Evolutionary conservation across 1,139 yeast genomes (phyloP).

Genomic region (Pichia sp.): DNA sequence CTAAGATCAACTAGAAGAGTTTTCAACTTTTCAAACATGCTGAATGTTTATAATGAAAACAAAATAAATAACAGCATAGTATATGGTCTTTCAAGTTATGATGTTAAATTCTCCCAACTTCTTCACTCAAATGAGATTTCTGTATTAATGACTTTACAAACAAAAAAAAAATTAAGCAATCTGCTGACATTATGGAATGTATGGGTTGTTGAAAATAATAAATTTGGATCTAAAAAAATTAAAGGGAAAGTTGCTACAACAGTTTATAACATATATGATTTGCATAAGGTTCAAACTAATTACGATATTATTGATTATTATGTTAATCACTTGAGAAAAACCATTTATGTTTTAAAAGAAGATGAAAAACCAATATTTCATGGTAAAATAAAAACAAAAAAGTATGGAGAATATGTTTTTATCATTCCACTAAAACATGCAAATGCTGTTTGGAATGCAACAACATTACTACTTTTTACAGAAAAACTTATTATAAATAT

Average conservation of each 20-base stretch:
- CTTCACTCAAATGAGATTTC: neutral
- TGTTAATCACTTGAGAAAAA: neutral
- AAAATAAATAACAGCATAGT: neutral
- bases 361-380: constrained; percentile 9
- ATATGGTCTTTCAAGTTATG: neutral
- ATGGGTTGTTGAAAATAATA: constrained; percentile 1
- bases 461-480: constrained; percentile 1
- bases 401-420: constrained; percentile 11
- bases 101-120: neutral
- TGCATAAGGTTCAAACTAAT: neutral
- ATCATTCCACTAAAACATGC: constrained; percentile 3
- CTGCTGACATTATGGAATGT: constrained; percentile 2
- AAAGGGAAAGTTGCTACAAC: neutral
- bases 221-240: neutral
- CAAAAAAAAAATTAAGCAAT: neutral
- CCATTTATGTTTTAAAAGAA: constrained; percentile 1
- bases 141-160: neutral
- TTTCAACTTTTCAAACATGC: neutral
- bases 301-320: constrained; percentile 1
- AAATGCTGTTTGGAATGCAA: constrained; percentile 3
- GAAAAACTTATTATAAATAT: constrained; percentile 1
- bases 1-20: neutral
- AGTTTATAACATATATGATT: neutral
- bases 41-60: neutral
- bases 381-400: constrained; percentile 2